Evolutionary conservation across 345 rosid species (phyloP).

Genomic region (Turritis glabra): DNA sequence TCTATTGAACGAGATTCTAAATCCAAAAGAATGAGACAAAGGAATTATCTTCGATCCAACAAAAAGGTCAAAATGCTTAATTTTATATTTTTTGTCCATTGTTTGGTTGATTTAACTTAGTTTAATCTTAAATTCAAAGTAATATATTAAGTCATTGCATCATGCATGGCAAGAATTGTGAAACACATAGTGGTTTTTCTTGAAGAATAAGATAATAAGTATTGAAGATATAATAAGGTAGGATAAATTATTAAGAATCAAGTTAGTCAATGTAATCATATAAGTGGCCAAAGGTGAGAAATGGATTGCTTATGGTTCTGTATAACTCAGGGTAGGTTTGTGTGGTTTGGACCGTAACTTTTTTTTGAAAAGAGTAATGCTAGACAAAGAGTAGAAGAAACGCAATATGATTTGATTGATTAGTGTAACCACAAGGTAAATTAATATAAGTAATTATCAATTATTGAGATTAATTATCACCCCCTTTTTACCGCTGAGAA

Average conservation of each 20-base stretch:
- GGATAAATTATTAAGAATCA: conserved; percentile 10
- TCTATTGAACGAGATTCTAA: conserved; percentile 26
- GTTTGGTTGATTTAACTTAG: conserved; percentile 11
- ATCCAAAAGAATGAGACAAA: conserved; percentile 42
- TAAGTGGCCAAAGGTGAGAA: conserved; percentile 14
- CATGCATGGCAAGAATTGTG: conserved; percentile 26
- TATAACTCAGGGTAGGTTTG: conserved; percentile 30
- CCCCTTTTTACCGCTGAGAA: not conserved
- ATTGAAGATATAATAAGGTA: not conserved
- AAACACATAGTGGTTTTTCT: not conserved
- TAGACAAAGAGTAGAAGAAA: conserved; percentile 30
- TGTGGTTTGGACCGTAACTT: conserved; percentile 31
- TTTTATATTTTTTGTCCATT: not conserved
- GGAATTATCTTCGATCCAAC: conserved; percentile 39
- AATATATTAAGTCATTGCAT: not conserved
- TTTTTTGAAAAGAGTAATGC: not conserved
- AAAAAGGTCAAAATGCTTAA: conserved; percentile 31
- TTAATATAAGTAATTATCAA: not conserved
- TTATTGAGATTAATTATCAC: not conserved
- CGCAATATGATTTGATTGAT: conserved; percentile 17
- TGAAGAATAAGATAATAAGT: conserved; percentile 3
- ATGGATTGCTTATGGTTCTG: conserved; percentile 34
- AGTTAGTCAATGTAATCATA: conserved; percentile 24
- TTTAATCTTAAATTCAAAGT: conserved; percentile 19
- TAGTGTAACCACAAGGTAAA: conserved; percentile 18